These are phyloP conservation scores for Rauvolfia tetraphylla DNA, from an alignment of 257 asterid species.

Conservation along the genomic window DNA sequence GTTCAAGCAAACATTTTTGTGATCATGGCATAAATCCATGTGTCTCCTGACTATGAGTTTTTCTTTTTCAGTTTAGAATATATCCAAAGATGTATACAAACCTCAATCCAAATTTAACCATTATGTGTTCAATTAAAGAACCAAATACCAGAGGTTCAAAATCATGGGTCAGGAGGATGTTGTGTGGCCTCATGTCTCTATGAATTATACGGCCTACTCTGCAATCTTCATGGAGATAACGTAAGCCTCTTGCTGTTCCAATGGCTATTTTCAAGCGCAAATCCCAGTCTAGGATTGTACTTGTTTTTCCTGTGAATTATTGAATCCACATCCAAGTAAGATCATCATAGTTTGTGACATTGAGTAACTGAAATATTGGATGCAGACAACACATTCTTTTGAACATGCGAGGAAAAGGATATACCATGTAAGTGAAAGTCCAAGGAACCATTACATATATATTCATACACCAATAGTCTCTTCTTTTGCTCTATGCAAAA, in stretches of 20 bases:
- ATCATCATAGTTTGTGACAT: neutral
- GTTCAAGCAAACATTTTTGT: neutral
- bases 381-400: neutral
- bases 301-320: conserved; percentile 45
- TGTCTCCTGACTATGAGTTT: neutral
- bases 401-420: conserved; percentile 10
- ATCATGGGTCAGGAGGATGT: conserved; percentile 85
- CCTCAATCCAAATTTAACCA: neutral
- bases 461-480: conserved; percentile 81
- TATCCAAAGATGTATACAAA: neutral
- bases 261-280: conserved; percentile 71
- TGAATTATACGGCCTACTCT: conserved; percentile 87
- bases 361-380: neutral
- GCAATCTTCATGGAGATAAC: conserved; percentile 95
- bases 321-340: neutral
- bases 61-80: neutral
- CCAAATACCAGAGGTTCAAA: conserved; percentile 75
- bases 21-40: neutral
- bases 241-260: conserved; percentile 90
- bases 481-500: conserved; percentile 61
- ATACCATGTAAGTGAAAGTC: conserved; percentile 84
- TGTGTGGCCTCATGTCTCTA: conserved; percentile 70
- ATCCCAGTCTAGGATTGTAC: conserved; percentile 53
- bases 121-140: neutral
- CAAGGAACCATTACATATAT: conserved; percentile 75